phyloP scores from a whole-genome alignment of 345 rosid species.

The Toxicodendron radicans region DNA sequence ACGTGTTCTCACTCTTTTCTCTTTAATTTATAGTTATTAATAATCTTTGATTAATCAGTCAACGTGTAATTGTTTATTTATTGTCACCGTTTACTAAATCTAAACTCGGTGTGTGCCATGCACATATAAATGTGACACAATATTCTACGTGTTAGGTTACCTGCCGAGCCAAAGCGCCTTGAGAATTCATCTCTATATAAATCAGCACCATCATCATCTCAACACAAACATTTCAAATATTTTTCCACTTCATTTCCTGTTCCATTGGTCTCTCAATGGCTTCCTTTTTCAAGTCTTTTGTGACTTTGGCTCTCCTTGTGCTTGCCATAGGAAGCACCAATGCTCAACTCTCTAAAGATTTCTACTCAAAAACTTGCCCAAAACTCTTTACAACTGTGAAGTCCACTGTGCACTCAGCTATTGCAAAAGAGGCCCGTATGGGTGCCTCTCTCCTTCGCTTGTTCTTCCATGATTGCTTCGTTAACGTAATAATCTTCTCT shows the following conservation, averaged over 20 bases:
- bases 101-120: constrained; percentile 16
- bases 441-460: constrained; percentile 87
- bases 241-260: neutral
- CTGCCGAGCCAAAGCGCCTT: constrained; percentile 32
- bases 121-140: neutral
- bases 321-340: constrained; percentile 31
- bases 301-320: constrained; percentile 38
- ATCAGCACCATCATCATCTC: constrained; percentile 21
- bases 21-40: too few species aligned
- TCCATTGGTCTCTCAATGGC: constrained; percentile 19
- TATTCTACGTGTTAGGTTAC: constrained; percentile 68
- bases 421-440: constrained; percentile 53
- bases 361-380: constrained; percentile 72
- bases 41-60: constrained; percentile 6
- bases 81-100: neutral
- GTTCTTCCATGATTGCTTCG: constrained; percentile 92
- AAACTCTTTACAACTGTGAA: constrained; percentile 48
- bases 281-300: constrained; percentile 19
- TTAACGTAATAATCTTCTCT: constrained; percentile 51
- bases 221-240: neutral
- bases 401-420: constrained; percentile 51
- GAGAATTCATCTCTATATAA: constrained; percentile 47
- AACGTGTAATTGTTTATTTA: neutral
- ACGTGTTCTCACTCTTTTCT: neutral
- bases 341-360: constrained; percentile 71